phyloP scores from a whole-genome alignment of 345 rosid genomes.

The Arabis hirsuta region DNA sequence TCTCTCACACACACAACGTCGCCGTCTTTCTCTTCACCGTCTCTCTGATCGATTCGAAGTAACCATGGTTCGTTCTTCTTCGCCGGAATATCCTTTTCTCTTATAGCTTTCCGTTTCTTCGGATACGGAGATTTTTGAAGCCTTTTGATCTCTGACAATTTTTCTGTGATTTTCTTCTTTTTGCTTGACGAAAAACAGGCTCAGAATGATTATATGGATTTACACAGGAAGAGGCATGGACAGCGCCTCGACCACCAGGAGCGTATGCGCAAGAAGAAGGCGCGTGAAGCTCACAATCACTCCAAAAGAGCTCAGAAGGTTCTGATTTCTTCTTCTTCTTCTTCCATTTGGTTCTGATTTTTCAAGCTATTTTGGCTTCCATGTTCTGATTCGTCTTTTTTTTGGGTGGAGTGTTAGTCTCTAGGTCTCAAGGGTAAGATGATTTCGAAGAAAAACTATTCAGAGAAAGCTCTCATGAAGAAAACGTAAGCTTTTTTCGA shows the following conservation, averaged over 20 bases:
- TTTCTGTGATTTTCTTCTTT: not conserved
- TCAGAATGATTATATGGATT: slow-evolving; percentile 93
- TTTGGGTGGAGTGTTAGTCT: slow-evolving; percentile 44
- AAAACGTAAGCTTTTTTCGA: slow-evolving; percentile 54
- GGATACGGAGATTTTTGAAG: not conserved
- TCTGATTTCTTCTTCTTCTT: not conserved
- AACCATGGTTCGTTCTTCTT: slow-evolving; percentile 42
- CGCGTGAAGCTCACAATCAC: slow-evolving; percentile 83
- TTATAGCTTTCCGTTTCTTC: not conserved
- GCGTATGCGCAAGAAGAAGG: slow-evolving; percentile 91
- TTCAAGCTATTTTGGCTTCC: not conserved
- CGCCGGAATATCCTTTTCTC: slow-evolving; percentile 12
- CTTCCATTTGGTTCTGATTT: not conserved
- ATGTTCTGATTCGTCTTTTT: slow-evolving; percentile 13
- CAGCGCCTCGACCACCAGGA: slow-evolving; percentile 78
- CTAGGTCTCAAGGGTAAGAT: slow-evolving; percentile 83
- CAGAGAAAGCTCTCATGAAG: slow-evolving; percentile 82
- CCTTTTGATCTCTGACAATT: not conserved
- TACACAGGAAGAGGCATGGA: slow-evolving; percentile 83
- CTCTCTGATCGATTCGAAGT: slow-evolving; percentile 9
- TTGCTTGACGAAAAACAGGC: slow-evolving; percentile 54
- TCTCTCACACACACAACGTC: not conserved
- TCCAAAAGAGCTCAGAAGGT: slow-evolving; percentile 75
- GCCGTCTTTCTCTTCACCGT: not conserved
- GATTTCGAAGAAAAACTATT: slow-evolving; percentile 72